Base-by-base conservation (phyloP, 2,329 filamentous ascomycete genomes). In the Fusarium sp. region DNA sequence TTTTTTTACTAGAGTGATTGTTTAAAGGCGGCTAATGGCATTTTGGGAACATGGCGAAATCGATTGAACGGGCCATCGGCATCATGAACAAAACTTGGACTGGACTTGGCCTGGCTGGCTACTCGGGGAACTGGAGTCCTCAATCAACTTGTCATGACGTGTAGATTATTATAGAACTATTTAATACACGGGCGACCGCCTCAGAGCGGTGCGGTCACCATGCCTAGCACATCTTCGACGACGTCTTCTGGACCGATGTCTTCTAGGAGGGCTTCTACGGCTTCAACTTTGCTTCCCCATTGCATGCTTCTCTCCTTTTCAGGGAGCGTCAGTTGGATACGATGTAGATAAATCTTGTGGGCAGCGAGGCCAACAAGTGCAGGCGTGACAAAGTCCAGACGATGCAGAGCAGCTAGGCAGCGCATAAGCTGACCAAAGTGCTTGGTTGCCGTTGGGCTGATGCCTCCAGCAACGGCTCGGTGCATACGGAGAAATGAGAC, bases 401-500 rank as follows among this genome's bases (percentile, higher is more conserved):
- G 89, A 80, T 98, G 96, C 20, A 99, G 86, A 2, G 94, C 91
- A 5, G 95, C 94, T 9, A 99, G 89, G 61, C 91, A 92, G 84
- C 87, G 90, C 72, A 90, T 86, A 52, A 98, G 86, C 72, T 88
- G 87, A 50, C 90, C 88, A 66, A 98, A 92, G 78, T 98, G 92
- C 57, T 90, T 90, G 2, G 95, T 98, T 1, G 95, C 94, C 42
- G 88, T 84, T 0, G 96, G 92, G 14, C 94, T 93, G 60, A 97
- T 89, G 47, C 95, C 94, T 16, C 92, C 90, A 20, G 89, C 89
- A 29, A 98, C 93, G 58, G 94, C 95, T 62, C 96, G 92, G 82
- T 97, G 95, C 81, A 97, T 89, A 31, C 96, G 92, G 75, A 98
- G 87, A 80, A 97, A 98, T 4, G 95, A 90, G 60, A 96, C 86